Percentiles rank a stretch among this genome's conserved stretches.
phyloP scores from a whole-genome alignment of 257 asterid species.

The Leptodermis oblonga region DNA sequence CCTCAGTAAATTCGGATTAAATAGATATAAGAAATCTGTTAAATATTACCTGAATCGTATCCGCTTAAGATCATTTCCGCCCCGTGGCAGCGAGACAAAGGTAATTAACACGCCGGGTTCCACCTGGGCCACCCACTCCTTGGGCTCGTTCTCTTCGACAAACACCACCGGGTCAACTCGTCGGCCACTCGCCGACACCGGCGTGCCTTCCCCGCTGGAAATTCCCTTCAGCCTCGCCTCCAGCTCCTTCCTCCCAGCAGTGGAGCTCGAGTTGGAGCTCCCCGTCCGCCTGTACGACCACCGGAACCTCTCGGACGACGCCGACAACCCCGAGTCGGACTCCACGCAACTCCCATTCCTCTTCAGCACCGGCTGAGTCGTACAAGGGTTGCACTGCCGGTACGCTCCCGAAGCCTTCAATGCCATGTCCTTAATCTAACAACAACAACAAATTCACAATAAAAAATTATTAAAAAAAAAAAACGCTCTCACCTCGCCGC shows the following conservation, averaged over 20 bases:
- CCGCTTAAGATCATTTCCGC: slow-evolving; percentile 91
- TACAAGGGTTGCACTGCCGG: slow-evolving; percentile 71
- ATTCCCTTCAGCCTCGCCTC: slow-evolving; percentile 89
- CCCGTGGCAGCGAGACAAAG: slow-evolving; percentile 82
- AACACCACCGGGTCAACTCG: slow-evolving; percentile 77
- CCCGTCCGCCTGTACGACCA: slow-evolving; percentile 84
- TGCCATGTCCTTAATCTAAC: slow-evolving; percentile 89
- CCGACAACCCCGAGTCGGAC: slow-evolving; percentile 39
- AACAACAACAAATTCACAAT: neutral
- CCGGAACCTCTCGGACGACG: slow-evolving; percentile 63
- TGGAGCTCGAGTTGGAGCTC: slow-evolving; percentile 60
- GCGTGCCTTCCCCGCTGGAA: slow-evolving; percentile 87
- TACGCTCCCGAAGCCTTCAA: slow-evolving; percentile 96
- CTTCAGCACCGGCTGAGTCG: slow-evolving; percentile 42
- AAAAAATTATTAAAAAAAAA: neutral
- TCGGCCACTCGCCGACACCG: slow-evolving; percentile 88
- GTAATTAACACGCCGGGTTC: slow-evolving; percentile 97
- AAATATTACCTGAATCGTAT: slow-evolving; percentile 84
- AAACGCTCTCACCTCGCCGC: neutral
- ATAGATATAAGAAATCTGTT: no score
- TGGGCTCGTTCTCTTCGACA: slow-evolving; percentile 87
- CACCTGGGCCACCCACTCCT: slow-evolving; percentile 99
- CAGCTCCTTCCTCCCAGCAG: slow-evolving; percentile 83
- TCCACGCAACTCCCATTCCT: slow-evolving; percentile 40
- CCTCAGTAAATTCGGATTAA: neutral